Conservation (phyloP, 192 early-diverging fungal genomes). For the Blastocladiella britannica region DNA sequence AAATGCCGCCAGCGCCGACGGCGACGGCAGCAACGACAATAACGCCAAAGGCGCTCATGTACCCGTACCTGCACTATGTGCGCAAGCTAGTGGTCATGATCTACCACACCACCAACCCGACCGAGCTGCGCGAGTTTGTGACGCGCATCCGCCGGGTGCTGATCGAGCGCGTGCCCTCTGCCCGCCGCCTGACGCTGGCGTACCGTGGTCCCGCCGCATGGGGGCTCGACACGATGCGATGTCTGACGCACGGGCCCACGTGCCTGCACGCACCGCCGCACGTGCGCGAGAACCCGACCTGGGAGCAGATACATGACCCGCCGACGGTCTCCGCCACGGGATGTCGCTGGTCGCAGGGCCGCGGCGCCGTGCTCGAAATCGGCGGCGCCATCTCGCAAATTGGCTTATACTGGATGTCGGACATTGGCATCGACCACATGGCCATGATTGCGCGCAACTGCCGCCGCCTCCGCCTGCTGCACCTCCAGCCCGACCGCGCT, state of each 20-base stretch:
- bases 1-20: not conserved
- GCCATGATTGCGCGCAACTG: not conserved
- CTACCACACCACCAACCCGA: not conserved
- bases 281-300: too few relatives aligned
- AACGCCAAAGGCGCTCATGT: not conserved
- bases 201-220: not conserved
- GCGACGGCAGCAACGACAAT: not conserved
- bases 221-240: not conserved
- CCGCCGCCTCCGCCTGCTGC: not conserved
- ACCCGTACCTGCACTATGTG: not conserved
- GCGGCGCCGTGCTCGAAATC: not conserved
- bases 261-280: too few relatives aligned
- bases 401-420: not conserved
- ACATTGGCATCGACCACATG: not conserved
- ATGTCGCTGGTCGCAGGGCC: too few relatives aligned
- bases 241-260: too few relatives aligned
- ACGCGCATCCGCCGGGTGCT: not conserved
- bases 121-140: not conserved
- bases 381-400: not conserved
- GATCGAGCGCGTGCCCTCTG: not conserved
- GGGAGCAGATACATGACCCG: too few relatives aligned
- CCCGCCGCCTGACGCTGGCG: not conserved
- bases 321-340: too few relatives aligned
- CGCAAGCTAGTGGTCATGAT: not conserved
- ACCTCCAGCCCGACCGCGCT: not conserved